Percentiles rank a stretch among this genome's conserved stretches.
Evolutionary conservation across 805 yeast genomes (phyloP).

Genomic region (Lipomyces kockii): DNA sequence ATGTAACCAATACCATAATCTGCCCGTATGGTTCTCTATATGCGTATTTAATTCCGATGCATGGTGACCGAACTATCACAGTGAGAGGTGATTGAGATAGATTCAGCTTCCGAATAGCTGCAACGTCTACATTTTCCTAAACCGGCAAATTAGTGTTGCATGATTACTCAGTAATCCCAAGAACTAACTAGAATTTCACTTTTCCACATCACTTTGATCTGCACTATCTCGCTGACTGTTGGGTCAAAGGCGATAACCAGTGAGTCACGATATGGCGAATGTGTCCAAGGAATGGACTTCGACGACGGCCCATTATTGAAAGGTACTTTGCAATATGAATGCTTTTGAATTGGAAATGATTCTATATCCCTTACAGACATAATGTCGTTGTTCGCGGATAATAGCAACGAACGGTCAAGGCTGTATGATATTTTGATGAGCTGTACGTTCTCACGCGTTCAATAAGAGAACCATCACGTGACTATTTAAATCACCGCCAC

Average conservation of each 20-base stretch:
- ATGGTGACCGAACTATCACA: slow-evolving; percentile 28
- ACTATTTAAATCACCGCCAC: background rate
- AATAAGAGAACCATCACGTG: background rate
- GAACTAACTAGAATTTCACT: slow-evolving; percentile 21
- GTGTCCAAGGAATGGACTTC: slow-evolving; percentile 25
- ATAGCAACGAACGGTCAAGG: background rate
- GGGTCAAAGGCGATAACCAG: slow-evolving; percentile 20
- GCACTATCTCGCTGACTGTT: background rate
- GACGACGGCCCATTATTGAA: slow-evolving; percentile 3
- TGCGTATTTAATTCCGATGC: slow-evolving; percentile 23
- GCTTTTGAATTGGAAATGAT: slow-evolving; percentile 24
- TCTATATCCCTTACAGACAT: slow-evolving; percentile 7
- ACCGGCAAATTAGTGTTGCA: background rate
- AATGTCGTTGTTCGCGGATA: background rate
- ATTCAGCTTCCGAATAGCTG: background rate
- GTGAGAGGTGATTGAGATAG: slow-evolving; percentile 6
- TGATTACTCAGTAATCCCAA: background rate
- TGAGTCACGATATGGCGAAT: slow-evolving; percentile 33
- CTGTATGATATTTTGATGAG: background rate
- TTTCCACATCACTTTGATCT: slow-evolving; percentile 20
- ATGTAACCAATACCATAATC: slow-evolving; percentile 10
- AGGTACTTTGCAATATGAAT: slow-evolving; percentile 28
- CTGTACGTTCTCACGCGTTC: background rate
- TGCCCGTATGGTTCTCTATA: slow-evolving; percentile 2
- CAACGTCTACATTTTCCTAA: slow-evolving; percentile 26